These are phyloP conservation scores for Brassica carinata DNA, from an alignment of 345 rosid species.

Conservation along the genomic window DNA sequence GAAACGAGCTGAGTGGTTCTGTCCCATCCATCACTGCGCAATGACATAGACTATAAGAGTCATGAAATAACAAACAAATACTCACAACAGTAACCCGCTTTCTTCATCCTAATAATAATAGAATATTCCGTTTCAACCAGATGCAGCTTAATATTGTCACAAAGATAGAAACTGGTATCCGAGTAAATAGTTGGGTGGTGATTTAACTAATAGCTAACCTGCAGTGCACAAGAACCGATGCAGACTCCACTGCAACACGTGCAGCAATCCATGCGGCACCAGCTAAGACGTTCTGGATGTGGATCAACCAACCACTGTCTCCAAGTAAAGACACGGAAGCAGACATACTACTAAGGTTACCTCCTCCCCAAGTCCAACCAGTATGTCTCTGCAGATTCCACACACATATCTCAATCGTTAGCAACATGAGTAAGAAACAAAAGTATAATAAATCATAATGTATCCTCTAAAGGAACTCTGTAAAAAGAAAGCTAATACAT, in stretches of 20 bases:
- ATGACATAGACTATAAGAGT: conserved; percentile 23
- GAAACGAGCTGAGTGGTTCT: conserved; percentile 96
- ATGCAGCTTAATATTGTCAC: conserved; percentile 13
- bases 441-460: not conserved
- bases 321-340: conserved; percentile 98
- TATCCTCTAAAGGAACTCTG: not conserved
- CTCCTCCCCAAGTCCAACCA: conserved; percentile 99
- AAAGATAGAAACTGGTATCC: not conserved
- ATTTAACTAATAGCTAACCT: conserved; percentile 53
- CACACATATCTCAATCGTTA: conserved; percentile 7
- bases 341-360: conserved; percentile 98
- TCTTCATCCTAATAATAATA: not conserved
- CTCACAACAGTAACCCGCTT: not conserved
- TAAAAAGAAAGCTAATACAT: not conserved
- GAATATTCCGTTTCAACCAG: not conserved
- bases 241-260: conserved; percentile 85
- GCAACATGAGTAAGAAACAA: conserved; percentile 10
- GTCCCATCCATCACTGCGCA: conserved; percentile 97
- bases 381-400: conserved; percentile 80
- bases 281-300: conserved; percentile 94
- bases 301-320: conserved; percentile 97
- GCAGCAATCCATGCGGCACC: conserved; percentile 99
- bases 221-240: conserved; percentile 98
- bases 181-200: conserved; percentile 6
- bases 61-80: conserved; percentile 15